phyloP scores from a whole-genome alignment of 2,329 filamentous ascomycete species.

The Fusarium haematococcum region DNA sequence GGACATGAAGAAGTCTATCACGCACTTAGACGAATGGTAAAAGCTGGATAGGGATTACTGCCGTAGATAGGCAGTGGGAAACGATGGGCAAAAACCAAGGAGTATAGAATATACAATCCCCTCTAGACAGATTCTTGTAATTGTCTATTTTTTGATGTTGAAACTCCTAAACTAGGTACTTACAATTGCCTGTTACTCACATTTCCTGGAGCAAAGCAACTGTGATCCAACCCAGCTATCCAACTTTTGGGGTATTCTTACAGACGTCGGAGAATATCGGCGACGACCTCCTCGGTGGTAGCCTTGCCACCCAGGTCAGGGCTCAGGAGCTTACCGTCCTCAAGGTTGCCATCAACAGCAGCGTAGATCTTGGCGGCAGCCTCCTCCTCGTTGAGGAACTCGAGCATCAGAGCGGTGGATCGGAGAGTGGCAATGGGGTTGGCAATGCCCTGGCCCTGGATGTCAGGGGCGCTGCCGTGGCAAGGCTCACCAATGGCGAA shows the following conservation, averaged over 20 bases:
- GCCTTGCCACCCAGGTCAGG: slow-evolving; percentile 92
- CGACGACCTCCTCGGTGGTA: slow-evolving; percentile 85
- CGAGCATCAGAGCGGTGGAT: slow-evolving; percentile 93
- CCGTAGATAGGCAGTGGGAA: slow-evolving; percentile 14
- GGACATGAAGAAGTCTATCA: slow-evolving; percentile 33
- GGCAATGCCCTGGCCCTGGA: slow-evolving; percentile 90
- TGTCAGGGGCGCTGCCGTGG: slow-evolving; percentile 96
- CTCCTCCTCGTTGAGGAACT: slow-evolving; percentile 89
- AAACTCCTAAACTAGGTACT: slow-evolving; percentile 10
- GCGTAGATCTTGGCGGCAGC: slow-evolving; percentile 92
- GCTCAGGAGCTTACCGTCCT: slow-evolving; percentile 83
- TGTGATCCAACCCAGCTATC: slow-evolving; percentile 9
- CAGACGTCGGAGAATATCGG: slow-evolving; percentile 86
- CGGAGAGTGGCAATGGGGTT: slow-evolving; percentile 97
- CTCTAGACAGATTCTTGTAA: slow-evolving; percentile 31
- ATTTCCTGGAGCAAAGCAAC: not conserved
- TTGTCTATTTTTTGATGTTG: not conserved
- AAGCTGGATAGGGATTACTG: slow-evolving; percentile 10
- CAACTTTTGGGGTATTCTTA: slow-evolving; percentile 56
- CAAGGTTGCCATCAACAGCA: slow-evolving; percentile 90
- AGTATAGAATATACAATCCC: slow-evolving; percentile 40
- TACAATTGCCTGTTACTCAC: not conserved
- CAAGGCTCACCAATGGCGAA: slow-evolving; percentile 99
- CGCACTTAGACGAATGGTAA: slow-evolving; percentile 26
- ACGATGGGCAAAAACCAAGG: slow-evolving; percentile 23